Evolutionary conservation across 163 green algal species (phyloP).

Genomic region (Chlorella variabilis): DNA sequence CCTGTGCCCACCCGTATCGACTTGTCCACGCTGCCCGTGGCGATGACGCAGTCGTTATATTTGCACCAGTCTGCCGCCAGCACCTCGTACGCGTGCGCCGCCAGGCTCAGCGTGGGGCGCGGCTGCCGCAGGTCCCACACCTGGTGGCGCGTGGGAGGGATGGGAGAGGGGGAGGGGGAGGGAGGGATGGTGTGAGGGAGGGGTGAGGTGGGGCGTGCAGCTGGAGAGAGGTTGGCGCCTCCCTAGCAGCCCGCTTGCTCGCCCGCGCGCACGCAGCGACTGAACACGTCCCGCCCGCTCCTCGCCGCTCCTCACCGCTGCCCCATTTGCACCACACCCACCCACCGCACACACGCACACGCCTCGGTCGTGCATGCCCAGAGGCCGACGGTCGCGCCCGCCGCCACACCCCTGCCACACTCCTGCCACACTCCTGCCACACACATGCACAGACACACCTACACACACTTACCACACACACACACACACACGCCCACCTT

Average conservation of each 20-base stretch:
- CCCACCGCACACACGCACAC: too few species aligned
- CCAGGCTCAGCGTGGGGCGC: conserved; percentile 78
- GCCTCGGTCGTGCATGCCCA: too few species aligned
- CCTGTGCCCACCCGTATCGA: conserved; percentile 86
- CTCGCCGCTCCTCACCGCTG: too few species aligned
- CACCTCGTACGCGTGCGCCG: conserved; percentile 78
- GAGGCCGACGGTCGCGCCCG: too few species aligned
- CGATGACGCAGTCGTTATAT: conserved; percentile 93
- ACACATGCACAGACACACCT: background rate
- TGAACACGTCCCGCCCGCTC: too few species aligned
- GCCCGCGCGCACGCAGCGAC: too few species aligned
- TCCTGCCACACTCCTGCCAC: background rate
- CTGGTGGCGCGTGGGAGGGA: background rate
- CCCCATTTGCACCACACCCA: too few species aligned
- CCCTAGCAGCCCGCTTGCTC: too few species aligned
- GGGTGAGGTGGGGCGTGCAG: too few species aligned
- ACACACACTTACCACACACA: too few species aligned
- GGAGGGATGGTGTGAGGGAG: background rate
- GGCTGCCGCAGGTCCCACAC: conserved; percentile 86
- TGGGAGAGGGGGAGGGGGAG: background rate
- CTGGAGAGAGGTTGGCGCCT: too few species aligned
- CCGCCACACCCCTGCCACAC: background rate
- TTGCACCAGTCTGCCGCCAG: conserved; percentile 92
- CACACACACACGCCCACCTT: conserved; percentile 57
- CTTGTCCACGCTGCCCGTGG: conserved; percentile 95